Base-by-base conservation (phyloP, 2,329 filamentous ascomycete genomes). In the Cercospora nicotianae region DNA sequence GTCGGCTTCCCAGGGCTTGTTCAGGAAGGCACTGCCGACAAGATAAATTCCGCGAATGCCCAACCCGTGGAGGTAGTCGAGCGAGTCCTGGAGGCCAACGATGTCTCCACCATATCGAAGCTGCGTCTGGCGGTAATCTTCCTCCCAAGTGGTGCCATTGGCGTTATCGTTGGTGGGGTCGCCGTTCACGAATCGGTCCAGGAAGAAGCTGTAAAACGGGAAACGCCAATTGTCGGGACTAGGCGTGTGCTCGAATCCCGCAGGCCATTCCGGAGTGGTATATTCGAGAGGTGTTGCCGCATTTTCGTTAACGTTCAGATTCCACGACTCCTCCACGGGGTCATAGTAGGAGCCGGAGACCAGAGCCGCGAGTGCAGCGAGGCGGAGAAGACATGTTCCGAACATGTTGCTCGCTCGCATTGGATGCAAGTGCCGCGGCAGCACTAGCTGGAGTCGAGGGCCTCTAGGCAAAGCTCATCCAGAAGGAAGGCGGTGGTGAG, bases 51-150 rank as follows among this genome's bases (percentile, higher is more conserved):
- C 86, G 82, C 87, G 64, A 48, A 89, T 85, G 20, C 87, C 88
- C 83, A 89, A 87, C 67, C 87, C 88, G 69, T 87, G 84, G 42
- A 90, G 79, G 75, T 90, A 90, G 75, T 90, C 87, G 68, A 90
- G 79, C 18, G 85, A 86, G 72, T 89, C 85, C 65, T 86, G 75
- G 60, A 90, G 73, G 13, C 87, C 87, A 65, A 80, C 78, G 16
- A 87, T 79, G 75, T 90, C 87, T 67, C 88, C 87, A 30, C 87
- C 87, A 79, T 88, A 86, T 33, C 87, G 85, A 78, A 90, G 84
- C 75, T 89, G 87, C 64, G 86, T 90, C 67, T 83, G 86, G 72
- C 82, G 83, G 65, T 84, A 77, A 74, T 90, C 87, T 75, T 88
- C 86, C 72, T 90, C 87, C 76, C 85, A 90, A 3, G 81, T 70